A percentile compares a stretch with the other conserved stretches of the same genome.
These are phyloP conservation scores for Salicornia ramosissima DNA, from an alignment of 148 eudicot species.

Conservation along the genomic window DNA sequence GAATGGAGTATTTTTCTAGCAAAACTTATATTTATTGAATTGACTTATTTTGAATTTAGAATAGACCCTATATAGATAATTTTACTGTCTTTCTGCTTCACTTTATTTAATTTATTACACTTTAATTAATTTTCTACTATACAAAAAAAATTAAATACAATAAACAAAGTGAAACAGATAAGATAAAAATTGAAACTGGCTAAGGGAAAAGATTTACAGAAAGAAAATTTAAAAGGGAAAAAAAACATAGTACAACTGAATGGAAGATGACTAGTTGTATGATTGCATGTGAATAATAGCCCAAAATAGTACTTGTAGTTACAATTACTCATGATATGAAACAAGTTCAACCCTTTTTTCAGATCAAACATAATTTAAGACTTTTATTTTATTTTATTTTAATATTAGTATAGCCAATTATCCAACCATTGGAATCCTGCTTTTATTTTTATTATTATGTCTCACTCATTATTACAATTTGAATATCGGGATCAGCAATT, in stretches of 20 bases:
- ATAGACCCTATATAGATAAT: no score
- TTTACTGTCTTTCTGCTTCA: no score
- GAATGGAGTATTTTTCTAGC: no score
- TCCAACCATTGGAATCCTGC: conserved; percentile 13
- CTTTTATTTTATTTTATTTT: no score
- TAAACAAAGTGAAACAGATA: no score
- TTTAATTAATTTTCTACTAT: no score
- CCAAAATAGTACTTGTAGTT: neutral
- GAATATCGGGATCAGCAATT: conserved; percentile 1
- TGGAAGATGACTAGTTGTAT: neutral
- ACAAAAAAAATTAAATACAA: no score
- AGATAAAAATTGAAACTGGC: no score
- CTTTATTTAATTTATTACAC: no score
- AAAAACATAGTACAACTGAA: neutral
- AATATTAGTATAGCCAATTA: neutral
- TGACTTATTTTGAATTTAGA: no score
- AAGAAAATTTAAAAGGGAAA: neutral
- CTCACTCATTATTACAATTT: conserved; percentile 11
- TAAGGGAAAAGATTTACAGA: no score
- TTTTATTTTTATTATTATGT: conserved; percentile 6
- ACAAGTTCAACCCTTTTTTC: neutral
- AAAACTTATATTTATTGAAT: no score
- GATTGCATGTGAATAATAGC: conserved; percentile 9
- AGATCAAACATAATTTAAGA: neutral
- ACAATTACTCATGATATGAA: neutral